These are phyloP conservation scores for Mycogone perniciosa DNA, from an alignment of 2,329 filamentous ascomycete species.

Conservation along the genomic window DNA sequence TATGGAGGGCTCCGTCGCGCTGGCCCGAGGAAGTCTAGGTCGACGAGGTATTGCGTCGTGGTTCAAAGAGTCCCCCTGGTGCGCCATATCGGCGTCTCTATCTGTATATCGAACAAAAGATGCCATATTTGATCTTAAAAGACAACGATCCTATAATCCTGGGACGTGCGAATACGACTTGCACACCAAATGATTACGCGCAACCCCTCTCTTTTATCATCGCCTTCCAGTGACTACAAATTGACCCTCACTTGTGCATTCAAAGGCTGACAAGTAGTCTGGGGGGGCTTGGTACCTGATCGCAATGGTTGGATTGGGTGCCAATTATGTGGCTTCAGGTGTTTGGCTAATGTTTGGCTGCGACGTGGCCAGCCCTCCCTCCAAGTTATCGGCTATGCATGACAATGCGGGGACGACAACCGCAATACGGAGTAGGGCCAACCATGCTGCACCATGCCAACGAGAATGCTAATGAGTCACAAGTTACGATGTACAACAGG, in stretches of 20 bases:
- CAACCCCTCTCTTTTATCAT: background rate
- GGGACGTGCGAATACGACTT: background rate
- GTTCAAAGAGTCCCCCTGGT: constrained; percentile 20
- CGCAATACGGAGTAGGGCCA: background rate
- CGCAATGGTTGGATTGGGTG: background rate
- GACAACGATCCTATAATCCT: background rate
- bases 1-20: constrained; percentile 52
- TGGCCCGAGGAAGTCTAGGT: constrained; percentile 48
- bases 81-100: background rate
- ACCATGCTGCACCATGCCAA: too few relatives aligned
- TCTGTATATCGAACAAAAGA: background rate
- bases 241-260: background rate
- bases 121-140: background rate
- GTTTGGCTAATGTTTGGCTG: background rate
- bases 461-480: too few relatives aligned
- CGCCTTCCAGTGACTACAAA: background rate
- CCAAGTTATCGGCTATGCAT: background rate
- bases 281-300: background rate
- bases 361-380: background rate
- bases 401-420: background rate
- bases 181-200: background rate
- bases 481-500: too few relatives aligned
- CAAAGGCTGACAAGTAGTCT: background rate
- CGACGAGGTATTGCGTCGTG: constrained; percentile 32
- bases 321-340: constrained; percentile 1